Conservation (phyloP, 495 filamentous ascomycete species). For the Penicillium egyptiacum region DNA sequence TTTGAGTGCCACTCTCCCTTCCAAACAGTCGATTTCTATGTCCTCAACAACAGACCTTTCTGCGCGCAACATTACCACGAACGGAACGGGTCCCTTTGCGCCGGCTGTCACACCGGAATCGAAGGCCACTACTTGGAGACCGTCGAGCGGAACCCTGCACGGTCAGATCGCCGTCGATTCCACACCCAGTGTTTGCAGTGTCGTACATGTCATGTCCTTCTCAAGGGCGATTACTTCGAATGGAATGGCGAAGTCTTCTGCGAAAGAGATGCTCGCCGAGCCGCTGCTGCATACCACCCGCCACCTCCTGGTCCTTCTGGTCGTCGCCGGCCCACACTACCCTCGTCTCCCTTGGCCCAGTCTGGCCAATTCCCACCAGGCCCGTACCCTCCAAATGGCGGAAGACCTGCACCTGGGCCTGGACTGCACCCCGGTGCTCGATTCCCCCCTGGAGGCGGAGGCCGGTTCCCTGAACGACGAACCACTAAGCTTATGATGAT, state of each 20-base stretch:
- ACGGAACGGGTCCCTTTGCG: conserved; percentile 82
- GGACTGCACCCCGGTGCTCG: conserved; percentile 33
- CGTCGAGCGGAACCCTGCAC: conserved; percentile 35
- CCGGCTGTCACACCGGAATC: conserved; percentile 77
- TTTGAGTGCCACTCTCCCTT: conserved; percentile 80
- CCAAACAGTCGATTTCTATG: conserved; percentile 87
- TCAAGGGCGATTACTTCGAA: conserved; percentile 72
- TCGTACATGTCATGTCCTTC: conserved; percentile 49
- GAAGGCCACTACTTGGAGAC: conserved; percentile 96
- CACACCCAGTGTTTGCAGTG: conserved; percentile 87
- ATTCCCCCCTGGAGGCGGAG: conserved; percentile 33
- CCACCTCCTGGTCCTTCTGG: conserved; percentile 15
- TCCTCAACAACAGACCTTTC: conserved; percentile 80
- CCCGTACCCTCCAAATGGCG: conserved; percentile 18
- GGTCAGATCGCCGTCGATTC: conserved; percentile 69
- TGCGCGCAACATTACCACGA: conserved; percentile 93
- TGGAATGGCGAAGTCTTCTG: conserved; percentile 70
- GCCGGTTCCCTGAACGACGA: conserved; percentile 67
- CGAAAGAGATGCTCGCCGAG: conserved; percentile 77
- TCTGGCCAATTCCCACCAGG: conserved; percentile 22
- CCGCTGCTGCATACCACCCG: conserved; percentile 45
- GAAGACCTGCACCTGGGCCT: conserved; percentile 31
- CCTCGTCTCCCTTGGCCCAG: conserved; percentile 26
- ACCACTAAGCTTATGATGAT: conserved; percentile 89
- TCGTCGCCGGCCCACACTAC: conserved; percentile 25